Evolutionary conservation across 164 flowering plant genomes (phyloP).

Genomic region (Magnolia sinica): DNA sequence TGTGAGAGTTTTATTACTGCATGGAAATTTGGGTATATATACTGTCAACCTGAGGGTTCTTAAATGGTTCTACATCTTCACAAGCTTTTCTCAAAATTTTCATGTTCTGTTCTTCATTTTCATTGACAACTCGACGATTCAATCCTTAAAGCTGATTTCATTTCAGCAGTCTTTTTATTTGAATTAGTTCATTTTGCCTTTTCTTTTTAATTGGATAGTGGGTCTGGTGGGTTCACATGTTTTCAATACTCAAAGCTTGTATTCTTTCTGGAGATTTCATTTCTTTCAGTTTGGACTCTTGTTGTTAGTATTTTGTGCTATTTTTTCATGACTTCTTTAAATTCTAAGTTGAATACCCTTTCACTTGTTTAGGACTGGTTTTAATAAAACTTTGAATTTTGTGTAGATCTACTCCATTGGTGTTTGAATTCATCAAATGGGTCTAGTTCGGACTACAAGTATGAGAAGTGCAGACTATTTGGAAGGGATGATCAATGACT

Average conservation of each 20-base stretch:
- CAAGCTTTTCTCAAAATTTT: too few relatives aligned
- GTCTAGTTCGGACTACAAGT: slow-evolving; percentile 32
- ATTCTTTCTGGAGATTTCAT: background rate
- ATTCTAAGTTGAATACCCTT: too few relatives aligned
- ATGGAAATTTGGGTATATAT: background rate
- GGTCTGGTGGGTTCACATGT: background rate
- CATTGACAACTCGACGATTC: too few relatives aligned
- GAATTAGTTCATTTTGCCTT: background rate
- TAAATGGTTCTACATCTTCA: background rate
- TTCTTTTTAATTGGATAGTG: background rate
- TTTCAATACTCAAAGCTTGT: background rate
- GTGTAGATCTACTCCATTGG: background rate
- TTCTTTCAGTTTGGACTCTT: background rate
- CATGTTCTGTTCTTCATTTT: too few relatives aligned
- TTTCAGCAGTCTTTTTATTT: background rate
- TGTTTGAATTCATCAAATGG: slow-evolving; percentile 35
- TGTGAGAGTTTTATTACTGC: background rate
- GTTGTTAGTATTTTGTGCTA: background rate
- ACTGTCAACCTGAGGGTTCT: background rate
- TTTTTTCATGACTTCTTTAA: background rate
- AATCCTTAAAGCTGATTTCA: too few relatives aligned
- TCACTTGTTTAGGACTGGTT: background rate
- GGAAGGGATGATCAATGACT: slow-evolving; percentile 78
- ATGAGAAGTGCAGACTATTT: slow-evolving; percentile 65
- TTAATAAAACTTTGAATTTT: background rate